Evolutionary conservation across 768 basidiomycete genomes (phyloP).

Genomic region (Psilocybe cyanescens): DNA sequence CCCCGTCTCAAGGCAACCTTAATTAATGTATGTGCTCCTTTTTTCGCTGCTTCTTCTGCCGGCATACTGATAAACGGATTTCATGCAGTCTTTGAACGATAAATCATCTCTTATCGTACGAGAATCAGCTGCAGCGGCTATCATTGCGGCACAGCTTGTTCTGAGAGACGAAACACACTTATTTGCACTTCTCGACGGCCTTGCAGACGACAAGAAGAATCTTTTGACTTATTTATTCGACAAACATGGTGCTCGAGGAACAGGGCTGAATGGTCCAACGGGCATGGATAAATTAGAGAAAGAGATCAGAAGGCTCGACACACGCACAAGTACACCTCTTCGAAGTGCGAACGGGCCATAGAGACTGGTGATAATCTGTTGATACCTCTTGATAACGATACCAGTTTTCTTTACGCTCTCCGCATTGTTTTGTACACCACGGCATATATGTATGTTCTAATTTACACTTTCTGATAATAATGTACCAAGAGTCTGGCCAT

Average conservation of each 20-base stretch:
- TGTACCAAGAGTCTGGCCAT: not conserved
- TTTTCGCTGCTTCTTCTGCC: not conserved
- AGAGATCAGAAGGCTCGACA: conserved; percentile 82
- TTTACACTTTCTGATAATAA: not conserved
- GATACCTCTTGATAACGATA: conserved; percentile 1
- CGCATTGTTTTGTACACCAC: not conserved
- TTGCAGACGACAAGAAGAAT: conserved; percentile 92
- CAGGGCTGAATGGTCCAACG: conserved; percentile 36
- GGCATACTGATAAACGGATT: conserved; percentile 6
- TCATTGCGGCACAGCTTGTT: conserved; percentile 84
- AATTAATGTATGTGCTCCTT: conserved; percentile 55
- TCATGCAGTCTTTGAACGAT: conserved; percentile 68
- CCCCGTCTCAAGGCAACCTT: conserved; percentile 76
- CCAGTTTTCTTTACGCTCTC: not conserved
- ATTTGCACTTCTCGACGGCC: conserved; percentile 77
- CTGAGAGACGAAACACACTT: conserved; percentile 83
- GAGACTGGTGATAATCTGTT: not conserved
- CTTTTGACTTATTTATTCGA: conserved; percentile 88
- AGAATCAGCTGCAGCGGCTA: conserved; percentile 80
- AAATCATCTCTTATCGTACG: conserved; percentile 75
- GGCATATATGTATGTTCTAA: not conserved
- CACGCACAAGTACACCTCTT: conserved; percentile 75
- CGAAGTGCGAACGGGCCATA: conserved; percentile 25
- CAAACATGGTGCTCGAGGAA: conserved; percentile 77
- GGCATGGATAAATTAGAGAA: conserved; percentile 76